These are phyloP conservation scores for Colletotrichum caudatum DNA, from an alignment of 2,329 filamentous ascomycete genomes.

Conservation along the genomic window DNA sequence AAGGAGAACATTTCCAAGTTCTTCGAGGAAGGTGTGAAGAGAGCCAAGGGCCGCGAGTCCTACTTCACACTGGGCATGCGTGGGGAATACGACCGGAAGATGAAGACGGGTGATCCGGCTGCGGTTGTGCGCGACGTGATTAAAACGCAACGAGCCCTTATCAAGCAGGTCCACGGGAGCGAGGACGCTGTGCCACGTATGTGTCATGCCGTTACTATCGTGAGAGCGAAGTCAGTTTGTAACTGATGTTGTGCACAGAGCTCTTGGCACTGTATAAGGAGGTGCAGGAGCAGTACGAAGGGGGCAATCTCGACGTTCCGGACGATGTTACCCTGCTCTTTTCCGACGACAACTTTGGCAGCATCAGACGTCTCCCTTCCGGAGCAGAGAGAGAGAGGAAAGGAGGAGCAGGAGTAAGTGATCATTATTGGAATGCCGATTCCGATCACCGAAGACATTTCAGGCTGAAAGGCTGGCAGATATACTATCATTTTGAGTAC, in stretches of 20 bases:
- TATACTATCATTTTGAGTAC: conserved; percentile 70
- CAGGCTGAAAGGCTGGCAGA: conserved; percentile 42
- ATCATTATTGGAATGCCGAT: fast-evolving
- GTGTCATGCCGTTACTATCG: conserved; percentile 35
- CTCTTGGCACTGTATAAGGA: conserved; percentile 76
- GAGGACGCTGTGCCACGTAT: conserved; percentile 57
- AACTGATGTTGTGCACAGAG: conserved; percentile 52
- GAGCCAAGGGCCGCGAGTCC: conserved; percentile 68
- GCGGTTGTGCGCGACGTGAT: conserved; percentile 66
- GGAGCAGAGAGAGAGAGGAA: conserved; percentile 62
- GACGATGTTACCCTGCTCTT: conserved; percentile 73
- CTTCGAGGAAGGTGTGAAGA: conserved; percentile 66
- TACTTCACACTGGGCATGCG: conserved; percentile 72
- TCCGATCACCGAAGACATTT: conserved; percentile 34
- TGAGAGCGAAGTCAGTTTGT: too few relatives aligned
- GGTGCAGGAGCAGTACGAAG: conserved; percentile 72
- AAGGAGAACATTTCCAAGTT: conserved; percentile 65
- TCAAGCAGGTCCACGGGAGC: conserved; percentile 63
- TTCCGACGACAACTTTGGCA: conserved; percentile 73
- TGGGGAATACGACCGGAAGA: conserved; percentile 67
- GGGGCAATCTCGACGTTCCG: conserved; percentile 65
- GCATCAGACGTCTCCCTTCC: conserved; percentile 68
- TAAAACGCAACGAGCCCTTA: conserved; percentile 64
- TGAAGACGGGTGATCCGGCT: conserved; percentile 63
- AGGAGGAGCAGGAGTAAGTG: conserved; percentile 67